These are phyloP conservation scores for Grigorovia transvaalensis DNA, from an alignment of 805 yeast genomes.

Conservation along the genomic window DNA sequence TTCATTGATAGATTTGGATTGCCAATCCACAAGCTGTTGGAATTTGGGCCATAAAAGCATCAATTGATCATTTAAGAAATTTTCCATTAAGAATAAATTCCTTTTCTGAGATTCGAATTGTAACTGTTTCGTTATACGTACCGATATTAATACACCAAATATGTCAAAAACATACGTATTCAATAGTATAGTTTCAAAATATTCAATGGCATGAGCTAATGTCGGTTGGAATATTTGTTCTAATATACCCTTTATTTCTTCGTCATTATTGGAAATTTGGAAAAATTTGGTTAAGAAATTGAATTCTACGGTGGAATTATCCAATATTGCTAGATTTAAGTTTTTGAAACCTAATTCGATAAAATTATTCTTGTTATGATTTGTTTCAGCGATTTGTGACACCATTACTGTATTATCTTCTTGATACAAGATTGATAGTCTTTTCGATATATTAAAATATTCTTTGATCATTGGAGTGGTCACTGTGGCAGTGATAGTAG, in stretches of 20 bases:
- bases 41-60: conserved; percentile 80
- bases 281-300: conserved; percentile 66
- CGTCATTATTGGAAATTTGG: conserved; percentile 33
- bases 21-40: conserved; percentile 63
- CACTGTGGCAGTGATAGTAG: conserved; percentile 9
- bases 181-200: conserved; percentile 33
- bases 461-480: conserved; percentile 35
- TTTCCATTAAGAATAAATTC: conserved; percentile 56
- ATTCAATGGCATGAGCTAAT: conserved; percentile 38
- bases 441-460: conserved; percentile 46
- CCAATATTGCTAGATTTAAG: conserved; percentile 61
- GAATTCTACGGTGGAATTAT: conserved; percentile 70
- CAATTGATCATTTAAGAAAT: conserved; percentile 54
- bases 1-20: conserved; percentile 61
- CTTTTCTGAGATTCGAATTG: conserved; percentile 59
- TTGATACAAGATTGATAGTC: conserved; percentile 47
- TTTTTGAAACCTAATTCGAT: conserved; percentile 66
- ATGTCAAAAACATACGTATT: conserved; percentile 46
- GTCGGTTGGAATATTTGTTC: conserved; percentile 45
- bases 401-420: conserved; percentile 58
- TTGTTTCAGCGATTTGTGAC: conserved; percentile 76
- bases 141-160: conserved; percentile 67
- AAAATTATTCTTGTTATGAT: conserved; percentile 49
- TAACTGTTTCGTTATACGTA: conserved; percentile 57
- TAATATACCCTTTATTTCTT: conserved; percentile 36